phyloP scores from a whole-genome alignment of 1,139 yeast genomes.

The Candida dubliniensis region DNA sequence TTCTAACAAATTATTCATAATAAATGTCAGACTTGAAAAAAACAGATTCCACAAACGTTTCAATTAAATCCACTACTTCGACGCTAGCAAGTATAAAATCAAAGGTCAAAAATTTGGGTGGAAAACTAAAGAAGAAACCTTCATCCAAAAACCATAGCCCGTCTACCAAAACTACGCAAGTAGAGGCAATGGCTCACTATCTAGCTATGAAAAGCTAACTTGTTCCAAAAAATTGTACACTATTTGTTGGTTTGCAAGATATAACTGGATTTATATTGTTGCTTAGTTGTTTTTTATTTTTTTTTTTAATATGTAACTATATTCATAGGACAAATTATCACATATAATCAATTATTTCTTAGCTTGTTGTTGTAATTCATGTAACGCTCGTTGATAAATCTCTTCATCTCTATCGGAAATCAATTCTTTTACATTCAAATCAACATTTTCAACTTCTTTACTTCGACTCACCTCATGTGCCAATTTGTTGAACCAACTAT shows the following conservation, averaged over 20 bases:
- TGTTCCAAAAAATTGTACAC: too few species aligned
- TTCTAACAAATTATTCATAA: slow-evolving; percentile 1
- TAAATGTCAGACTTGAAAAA: slow-evolving; percentile 12
- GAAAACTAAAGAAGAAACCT: slow-evolving; percentile 4
- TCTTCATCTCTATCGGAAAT: slow-evolving; percentile 28
- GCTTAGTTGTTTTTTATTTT: too few species aligned
- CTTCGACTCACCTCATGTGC: slow-evolving; percentile 42
- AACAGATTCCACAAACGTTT: slow-evolving; percentile 11
- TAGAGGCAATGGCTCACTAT: slow-evolving; percentile 1
- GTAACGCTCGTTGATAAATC: slow-evolving; percentile 27
- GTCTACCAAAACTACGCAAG: not conserved
- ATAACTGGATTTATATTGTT: too few species aligned
- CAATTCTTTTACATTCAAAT: slow-evolving; percentile 20
- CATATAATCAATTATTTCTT: slow-evolving; percentile 3
- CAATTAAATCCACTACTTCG: slow-evolving; percentile 13
- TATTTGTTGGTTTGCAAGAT: too few species aligned
- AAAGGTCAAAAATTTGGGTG: slow-evolving; percentile 4
- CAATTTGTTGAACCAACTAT: slow-evolving; percentile 59
- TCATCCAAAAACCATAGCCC: not conserved
- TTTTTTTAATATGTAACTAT: not conserved
- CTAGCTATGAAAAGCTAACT: slow-evolving; percentile 1
- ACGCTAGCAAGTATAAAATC: slow-evolving; percentile 11
- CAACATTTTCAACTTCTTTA: slow-evolving; percentile 24
- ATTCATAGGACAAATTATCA: not conserved
- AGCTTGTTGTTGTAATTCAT: slow-evolving; percentile 26